Percentiles rank a stretch among this genome's conserved stretches.
Conservation (phyloP, 768 basidiomycete genomes). For the Lactarius pseudohatsudake region DNA sequence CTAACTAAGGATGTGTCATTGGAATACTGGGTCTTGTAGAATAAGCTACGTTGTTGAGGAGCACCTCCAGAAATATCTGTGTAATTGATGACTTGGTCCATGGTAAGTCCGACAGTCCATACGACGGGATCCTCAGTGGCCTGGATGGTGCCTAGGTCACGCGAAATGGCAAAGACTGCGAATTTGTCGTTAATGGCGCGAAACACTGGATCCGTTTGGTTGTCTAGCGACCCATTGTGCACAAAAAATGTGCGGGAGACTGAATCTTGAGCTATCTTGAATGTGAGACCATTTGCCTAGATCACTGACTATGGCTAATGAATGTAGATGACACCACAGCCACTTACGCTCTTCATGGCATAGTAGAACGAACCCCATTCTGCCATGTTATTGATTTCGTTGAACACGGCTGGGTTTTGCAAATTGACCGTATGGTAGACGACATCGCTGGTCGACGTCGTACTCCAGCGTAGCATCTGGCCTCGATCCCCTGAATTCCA, state of each 20-base stretch:
- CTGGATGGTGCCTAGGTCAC: conserved; percentile 32
- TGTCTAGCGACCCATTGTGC: conserved; percentile 25
- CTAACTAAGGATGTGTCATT: conserved; percentile 5
- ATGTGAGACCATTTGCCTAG: conserved; percentile 25
- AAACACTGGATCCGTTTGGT: conserved; percentile 18
- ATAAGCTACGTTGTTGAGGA: background rate
- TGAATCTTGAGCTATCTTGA: conserved; percentile 22
- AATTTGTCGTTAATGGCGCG: conserved; percentile 26
- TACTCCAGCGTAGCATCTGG: conserved; percentile 13
- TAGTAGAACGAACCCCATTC: conserved; percentile 29
- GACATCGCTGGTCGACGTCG: background rate
- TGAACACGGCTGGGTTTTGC: conserved; percentile 9
- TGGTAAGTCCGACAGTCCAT: background rate
- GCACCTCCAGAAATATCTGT: background rate
- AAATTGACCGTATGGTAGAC: conserved; percentile 26
- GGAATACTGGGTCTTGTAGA: background rate
- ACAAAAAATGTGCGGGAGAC: conserved; percentile 29
- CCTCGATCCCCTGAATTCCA: conserved; percentile 31
- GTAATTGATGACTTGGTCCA: background rate
- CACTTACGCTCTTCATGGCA: conserved; percentile 24
- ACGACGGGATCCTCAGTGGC: conserved; percentile 15
- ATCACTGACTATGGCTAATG: background rate
- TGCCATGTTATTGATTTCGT: conserved; percentile 24
- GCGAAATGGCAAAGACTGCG: conserved; percentile 32
- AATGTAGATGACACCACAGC: background rate